Conservation (phyloP, 495 filamentous ascomycete genomes). For the Neurospora tetrasperma region DNA sequence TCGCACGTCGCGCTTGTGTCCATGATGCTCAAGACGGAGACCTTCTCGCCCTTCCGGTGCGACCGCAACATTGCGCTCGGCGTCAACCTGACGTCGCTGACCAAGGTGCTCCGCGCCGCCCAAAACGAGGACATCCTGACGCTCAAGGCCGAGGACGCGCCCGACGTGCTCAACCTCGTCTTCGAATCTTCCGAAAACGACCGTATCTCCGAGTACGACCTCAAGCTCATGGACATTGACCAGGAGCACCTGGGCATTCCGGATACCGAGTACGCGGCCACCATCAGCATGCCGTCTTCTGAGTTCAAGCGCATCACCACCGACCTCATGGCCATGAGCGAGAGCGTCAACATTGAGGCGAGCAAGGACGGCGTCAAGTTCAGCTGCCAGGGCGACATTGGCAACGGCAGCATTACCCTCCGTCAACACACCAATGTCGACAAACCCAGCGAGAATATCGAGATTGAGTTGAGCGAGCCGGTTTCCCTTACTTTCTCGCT, state of each 20-base stretch:
- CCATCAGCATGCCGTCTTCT: slow-evolving; percentile 72
- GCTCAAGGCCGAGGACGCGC: slow-evolving; percentile 93
- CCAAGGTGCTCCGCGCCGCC: slow-evolving; percentile 91
- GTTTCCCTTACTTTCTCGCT: slow-evolving; percentile 96
- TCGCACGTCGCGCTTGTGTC: slow-evolving; percentile 98
- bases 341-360: slow-evolving; percentile 90
- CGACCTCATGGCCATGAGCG: slow-evolving; percentile 81
- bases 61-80: slow-evolving; percentile 98
- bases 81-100: slow-evolving; percentile 91
- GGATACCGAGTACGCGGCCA: slow-evolving; percentile 93
- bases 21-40: slow-evolving; percentile 94
- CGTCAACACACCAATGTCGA: slow-evolving; percentile 85
- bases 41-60: slow-evolving; percentile 94
- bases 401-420: slow-evolving; percentile 84
- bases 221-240: slow-evolving; percentile 99
- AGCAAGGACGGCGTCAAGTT: slow-evolving; percentile 98
- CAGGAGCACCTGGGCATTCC: slow-evolving; percentile 98
- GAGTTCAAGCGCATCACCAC: slow-evolving; percentile 95
- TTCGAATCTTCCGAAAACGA: slow-evolving; percentile 88
- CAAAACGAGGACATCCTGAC: slow-evolving; percentile 94
- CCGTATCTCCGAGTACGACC: slow-evolving; percentile 92
- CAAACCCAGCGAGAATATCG: slow-evolving; percentile 75
- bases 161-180: slow-evolving; percentile 87
- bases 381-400: slow-evolving; percentile 87
- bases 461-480: slow-evolving; percentile 84